Conservation (phyloP, 2,329 filamentous ascomycete genomes). For the Aureobasidium mangrovei region DNA sequence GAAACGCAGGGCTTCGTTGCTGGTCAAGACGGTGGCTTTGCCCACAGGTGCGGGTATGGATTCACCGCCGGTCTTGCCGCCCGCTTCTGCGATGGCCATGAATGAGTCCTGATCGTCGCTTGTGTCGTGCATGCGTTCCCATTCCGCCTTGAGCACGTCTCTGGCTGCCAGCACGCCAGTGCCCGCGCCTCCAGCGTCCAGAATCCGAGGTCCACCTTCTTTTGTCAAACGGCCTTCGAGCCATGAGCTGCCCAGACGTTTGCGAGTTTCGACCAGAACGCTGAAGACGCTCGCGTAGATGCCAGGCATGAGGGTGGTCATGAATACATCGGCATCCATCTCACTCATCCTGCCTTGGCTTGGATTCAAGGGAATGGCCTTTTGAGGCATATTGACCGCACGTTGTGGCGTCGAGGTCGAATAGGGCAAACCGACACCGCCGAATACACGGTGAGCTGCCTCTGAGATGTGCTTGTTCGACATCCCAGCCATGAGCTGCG, state of each 20-base stretch:
- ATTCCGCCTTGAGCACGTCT: slow-evolving; percentile 72
- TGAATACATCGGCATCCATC: slow-evolving; percentile 65
- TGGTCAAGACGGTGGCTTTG: slow-evolving; percentile 72
- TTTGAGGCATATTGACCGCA: slow-evolving; percentile 51
- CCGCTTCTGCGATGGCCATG: slow-evolving; percentile 24
- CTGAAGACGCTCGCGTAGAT: slow-evolving; percentile 61
- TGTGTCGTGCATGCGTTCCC: slow-evolving; percentile 54
- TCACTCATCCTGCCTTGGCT: slow-evolving; percentile 59
- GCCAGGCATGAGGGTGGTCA: slow-evolving; percentile 60
- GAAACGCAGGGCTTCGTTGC: slow-evolving; percentile 63
- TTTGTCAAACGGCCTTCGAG: slow-evolving; percentile 54
- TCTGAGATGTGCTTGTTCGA: slow-evolving; percentile 67
- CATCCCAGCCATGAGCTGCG: slow-evolving; percentile 51
- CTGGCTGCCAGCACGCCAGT: slow-evolving; percentile 68
- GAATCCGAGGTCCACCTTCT: slow-evolving; percentile 53
- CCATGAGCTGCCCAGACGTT: slow-evolving; percentile 64
- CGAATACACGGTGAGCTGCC: slow-evolving; percentile 65
- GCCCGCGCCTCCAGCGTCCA: slow-evolving; percentile 68
- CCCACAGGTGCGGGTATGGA: slow-evolving; percentile 47
- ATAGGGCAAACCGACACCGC: slow-evolving; percentile 65
- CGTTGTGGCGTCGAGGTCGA: slow-evolving; percentile 61
- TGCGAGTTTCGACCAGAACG: slow-evolving; percentile 63
- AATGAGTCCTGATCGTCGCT: slow-evolving; percentile 15
- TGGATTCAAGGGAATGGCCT: slow-evolving; percentile 55
- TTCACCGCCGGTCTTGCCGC: slow-evolving; percentile 31